These are phyloP conservation scores for Phytophthora uliginosa DNA, from an alignment of 352 stramenopile genomes.

Conservation along the genomic window DNA sequence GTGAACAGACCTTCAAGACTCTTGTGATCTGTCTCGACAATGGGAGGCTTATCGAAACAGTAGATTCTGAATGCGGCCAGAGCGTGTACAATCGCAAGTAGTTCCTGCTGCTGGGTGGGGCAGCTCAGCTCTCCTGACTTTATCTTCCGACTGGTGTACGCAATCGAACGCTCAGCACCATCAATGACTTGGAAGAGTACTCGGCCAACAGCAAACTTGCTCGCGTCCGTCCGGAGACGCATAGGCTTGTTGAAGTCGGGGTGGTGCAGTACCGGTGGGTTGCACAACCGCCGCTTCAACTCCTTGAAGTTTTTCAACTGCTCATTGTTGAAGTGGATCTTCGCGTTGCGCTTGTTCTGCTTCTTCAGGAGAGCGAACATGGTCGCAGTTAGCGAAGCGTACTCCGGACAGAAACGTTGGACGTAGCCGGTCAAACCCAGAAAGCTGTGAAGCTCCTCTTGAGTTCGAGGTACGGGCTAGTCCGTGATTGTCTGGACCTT, in stretches of 20 bases:
- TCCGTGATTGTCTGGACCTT: slow-evolving; percentile 7
- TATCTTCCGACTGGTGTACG: neutral
- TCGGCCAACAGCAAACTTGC: slow-evolving; percentile 7
- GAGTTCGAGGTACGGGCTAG: neutral
- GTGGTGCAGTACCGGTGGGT: neutral
- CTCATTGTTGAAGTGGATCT: too few species aligned
- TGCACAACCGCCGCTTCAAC: slow-evolving; percentile 3
- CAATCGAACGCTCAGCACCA: slow-evolving; percentile 4
- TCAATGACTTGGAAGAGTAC: neutral
- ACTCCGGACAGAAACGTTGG: too few species aligned
- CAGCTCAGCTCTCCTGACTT: too few species aligned
- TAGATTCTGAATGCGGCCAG: too few species aligned
- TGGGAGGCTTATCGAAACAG: too few species aligned
- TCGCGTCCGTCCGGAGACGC: slow-evolving; percentile 5
- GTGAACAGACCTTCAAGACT: too few species aligned
- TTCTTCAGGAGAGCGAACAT: neutral
- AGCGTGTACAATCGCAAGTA: too few species aligned
- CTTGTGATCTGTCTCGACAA: too few species aligned
- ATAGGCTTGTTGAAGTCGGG: slow-evolving; percentile 2
- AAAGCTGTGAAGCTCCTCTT: slow-evolving; percentile 9
- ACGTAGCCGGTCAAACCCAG: slow-evolving; percentile 7
- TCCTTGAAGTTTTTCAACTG: neutral
- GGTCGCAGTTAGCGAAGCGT: too few species aligned
- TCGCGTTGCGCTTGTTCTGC: neutral
- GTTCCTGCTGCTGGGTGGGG: too few species aligned